Base-by-base conservation (phyloP, 163 green algal species). In the Chlorella variabilis region DNA sequence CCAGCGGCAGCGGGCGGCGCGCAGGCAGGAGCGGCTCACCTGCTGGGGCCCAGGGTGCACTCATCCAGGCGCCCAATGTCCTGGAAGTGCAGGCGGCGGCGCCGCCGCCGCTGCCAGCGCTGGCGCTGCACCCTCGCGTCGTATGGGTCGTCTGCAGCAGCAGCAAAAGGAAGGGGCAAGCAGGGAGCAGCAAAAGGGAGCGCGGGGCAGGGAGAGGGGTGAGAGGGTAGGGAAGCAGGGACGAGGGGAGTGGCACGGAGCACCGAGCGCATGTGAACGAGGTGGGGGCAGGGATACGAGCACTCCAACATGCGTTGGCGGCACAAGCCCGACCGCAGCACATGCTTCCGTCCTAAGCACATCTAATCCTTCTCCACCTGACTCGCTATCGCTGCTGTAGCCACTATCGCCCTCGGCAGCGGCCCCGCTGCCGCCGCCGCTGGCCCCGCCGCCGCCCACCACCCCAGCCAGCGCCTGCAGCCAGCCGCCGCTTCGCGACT, bases 31-130 rank as follows among this genome's bases (percentile, higher is more conserved):
- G n/a, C n/a, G n/a, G n/a, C n/a, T n/a, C 68, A 88, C 86, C 78
- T 36, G 71, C 83, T 77, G 18, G 81, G 75, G 1, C 85, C 87
- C 29, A 90, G 67, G n/a, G 38, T 42, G 79, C 87, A 91, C 25
- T 42, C 78, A 51, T 90, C 85, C 63, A 90, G 71, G 20, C 38
- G 39, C 4, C 38, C 38, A 5, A 90, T 18, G 39, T 88, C 80
- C 6, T 71, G 66, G 13, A 18, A 17, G 1, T 17, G n/a, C 25
- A 80, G 54, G 56, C 56, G 73, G 4, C 73, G 73, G 13, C 39
- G 73, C 4, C 73, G 54, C 13, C 36, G 54, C 27, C 56, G 71
- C 71, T 69, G 71, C 34, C 34, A 69, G 6, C 54, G 71, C 54
- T 68, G 56, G 6, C 73, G 56, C 73, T 80, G 73, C 56, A 70